Evolutionary conservation across 2,329 filamentous ascomycete genomes (phyloP).

Genomic region (Fusarium paranaense): DNA sequence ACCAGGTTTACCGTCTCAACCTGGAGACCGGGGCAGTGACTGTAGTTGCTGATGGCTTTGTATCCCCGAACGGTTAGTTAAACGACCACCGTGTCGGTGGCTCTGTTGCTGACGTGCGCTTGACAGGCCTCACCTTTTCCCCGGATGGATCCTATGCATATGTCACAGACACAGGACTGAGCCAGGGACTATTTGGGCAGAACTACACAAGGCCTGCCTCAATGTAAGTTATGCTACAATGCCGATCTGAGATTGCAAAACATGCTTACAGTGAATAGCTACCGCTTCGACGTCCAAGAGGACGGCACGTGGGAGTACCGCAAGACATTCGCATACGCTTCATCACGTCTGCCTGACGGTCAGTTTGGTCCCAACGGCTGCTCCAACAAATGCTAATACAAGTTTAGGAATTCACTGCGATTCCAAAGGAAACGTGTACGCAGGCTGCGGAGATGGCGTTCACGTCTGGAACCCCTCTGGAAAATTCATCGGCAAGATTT

Average conservation of each 20-base stretch:
- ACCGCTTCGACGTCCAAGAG: slow-evolving; percentile 57
- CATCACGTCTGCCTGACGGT: slow-evolving; percentile 69
- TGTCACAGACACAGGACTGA: slow-evolving; percentile 66
- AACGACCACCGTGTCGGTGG: fast-evolving
- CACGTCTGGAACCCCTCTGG: slow-evolving; percentile 61
- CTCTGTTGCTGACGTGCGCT: neutral
- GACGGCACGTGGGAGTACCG: slow-evolving; percentile 62
- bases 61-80: slow-evolving; percentile 61
- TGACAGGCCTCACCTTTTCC: slow-evolving; percentile 64
- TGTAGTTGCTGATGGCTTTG: slow-evolving; percentile 69
- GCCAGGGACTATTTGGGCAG: slow-evolving; percentile 55
- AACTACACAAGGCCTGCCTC: slow-evolving; percentile 57
- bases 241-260: too few species aligned
- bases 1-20: slow-evolving; percentile 70
- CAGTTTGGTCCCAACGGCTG: slow-evolving; percentile 20
- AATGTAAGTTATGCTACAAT: slow-evolving; percentile 51
- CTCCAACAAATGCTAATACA: neutral
- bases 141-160: slow-evolving; percentile 65
- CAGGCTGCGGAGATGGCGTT: slow-evolving; percentile 61
- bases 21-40: slow-evolving; percentile 62
- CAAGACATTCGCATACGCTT: slow-evolving; percentile 67
- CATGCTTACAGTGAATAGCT: slow-evolving; percentile 46
- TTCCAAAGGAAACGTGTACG: slow-evolving; percentile 65
- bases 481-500: slow-evolving; percentile 67
- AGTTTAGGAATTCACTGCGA: slow-evolving; percentile 65